phyloP scores from a whole-genome alignment of 495 filamentous ascomycete species.

The Bacidia gigantensis region DNA sequence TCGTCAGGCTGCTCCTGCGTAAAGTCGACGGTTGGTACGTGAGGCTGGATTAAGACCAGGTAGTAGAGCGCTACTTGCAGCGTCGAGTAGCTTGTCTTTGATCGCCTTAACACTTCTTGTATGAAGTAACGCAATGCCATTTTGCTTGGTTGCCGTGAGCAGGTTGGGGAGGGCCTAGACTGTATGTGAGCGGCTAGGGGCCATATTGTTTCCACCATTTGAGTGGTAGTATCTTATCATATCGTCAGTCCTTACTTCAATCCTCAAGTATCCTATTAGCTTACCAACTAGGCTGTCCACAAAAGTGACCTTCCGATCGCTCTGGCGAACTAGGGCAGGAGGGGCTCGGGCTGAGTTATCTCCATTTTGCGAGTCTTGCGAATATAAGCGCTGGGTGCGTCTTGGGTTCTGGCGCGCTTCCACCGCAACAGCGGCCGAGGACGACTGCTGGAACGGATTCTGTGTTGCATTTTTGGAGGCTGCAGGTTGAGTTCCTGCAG shows the following conservation, averaged over 20 bases:
- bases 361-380: constrained; percentile 26
- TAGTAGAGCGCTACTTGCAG: constrained; percentile 96
- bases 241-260: constrained; percentile 18
- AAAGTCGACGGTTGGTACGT: constrained; percentile 71
- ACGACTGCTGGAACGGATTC: not conserved
- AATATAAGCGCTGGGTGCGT: constrained; percentile 43
- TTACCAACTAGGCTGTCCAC: constrained; percentile 99
- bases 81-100: constrained; percentile 92
- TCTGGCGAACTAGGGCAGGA: constrained; percentile 74
- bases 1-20: constrained; percentile 78
- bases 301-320: constrained; percentile 87
- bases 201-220: constrained; percentile 97
- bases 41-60: constrained; percentile 80
- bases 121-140: constrained; percentile 90
- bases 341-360: constrained; percentile 48
- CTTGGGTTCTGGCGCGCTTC: constrained; percentile 73
- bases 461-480: not conserved
- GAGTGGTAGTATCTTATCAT: constrained; percentile 77
- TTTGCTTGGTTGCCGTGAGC: constrained; percentile 44
- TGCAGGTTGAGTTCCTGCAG: not conserved
- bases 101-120: constrained; percentile 88
- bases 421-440: constrained; percentile 39
- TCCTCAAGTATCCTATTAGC: constrained; percentile 25
- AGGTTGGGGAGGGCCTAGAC: constrained; percentile 32
- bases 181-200: constrained; percentile 44